phyloP scores from a whole-genome alignment of 192 early-diverging fungal species.

The Entomortierella beljakovae region DNA sequence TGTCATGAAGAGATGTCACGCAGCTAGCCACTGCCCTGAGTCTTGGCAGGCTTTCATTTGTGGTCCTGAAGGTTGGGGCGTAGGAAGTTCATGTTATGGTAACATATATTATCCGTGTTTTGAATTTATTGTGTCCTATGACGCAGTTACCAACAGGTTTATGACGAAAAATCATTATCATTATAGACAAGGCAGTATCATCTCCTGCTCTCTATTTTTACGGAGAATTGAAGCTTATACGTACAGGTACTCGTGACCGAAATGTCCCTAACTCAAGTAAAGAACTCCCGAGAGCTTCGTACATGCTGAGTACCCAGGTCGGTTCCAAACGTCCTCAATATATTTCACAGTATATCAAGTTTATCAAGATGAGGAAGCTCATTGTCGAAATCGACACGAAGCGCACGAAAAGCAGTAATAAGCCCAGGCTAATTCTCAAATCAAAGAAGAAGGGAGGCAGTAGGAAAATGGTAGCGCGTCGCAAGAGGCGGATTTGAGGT shows the following conservation, averaged over 20 bases:
- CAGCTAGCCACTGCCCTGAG: constrained; percentile 12
- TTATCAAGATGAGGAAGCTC: constrained; percentile 2
- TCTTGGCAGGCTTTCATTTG: constrained; percentile 38
- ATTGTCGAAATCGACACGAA: not conserved
- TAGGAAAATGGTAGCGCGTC: too few relatives aligned
- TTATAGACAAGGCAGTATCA: constrained; percentile 13
- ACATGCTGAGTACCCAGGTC: constrained; percentile 20
- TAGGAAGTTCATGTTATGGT: constrained; percentile 37
- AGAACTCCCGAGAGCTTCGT: constrained; percentile 1
- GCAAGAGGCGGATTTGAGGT: too few relatives aligned
- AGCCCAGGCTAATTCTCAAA: not conserved
- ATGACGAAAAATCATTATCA: not conserved
- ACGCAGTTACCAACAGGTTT: not conserved
- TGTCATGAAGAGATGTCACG: constrained; percentile 20
- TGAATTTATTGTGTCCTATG: not conserved
- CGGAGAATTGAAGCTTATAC: constrained; percentile 33
- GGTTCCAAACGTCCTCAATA: constrained; percentile 28
- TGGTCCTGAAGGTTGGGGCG: constrained; percentile 14
- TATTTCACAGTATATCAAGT: constrained; percentile 21
- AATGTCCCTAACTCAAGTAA: not conserved
- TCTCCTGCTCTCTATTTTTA: constrained; percentile 49
- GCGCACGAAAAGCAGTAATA: not conserved
- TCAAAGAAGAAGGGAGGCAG: not conserved
- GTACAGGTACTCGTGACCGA: constrained; percentile 18
- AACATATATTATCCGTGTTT: not conserved